Evolutionary conservation across 345 rosid species (phyloP), one percentile per base, ranked within the genome.

Genomic region (Garcia nutans): DNA sequence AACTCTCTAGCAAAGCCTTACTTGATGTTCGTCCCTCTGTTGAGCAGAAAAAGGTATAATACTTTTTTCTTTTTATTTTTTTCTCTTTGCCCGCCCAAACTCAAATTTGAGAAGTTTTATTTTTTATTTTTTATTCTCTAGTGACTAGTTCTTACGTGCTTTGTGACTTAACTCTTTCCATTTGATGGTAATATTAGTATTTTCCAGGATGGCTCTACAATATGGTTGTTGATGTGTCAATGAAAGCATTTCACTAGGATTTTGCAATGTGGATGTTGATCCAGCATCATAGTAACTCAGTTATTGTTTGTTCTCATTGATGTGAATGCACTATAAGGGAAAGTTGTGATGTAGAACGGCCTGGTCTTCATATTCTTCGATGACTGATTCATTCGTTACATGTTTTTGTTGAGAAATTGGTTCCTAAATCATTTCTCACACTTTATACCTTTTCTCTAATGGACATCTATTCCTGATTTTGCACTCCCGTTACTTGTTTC

Each of bases 21-120:
- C 92, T 92, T 13, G 97, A 95, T 77, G 97, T 91, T 72, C 94
- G 97, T 10, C 97, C 97, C 4, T 85, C 96, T 62, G 74, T 76
- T 50, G 97, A 94, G 80, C 91, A 67, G 41, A 74, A 84, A 68
- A 94, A 94, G 93, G 99, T 90, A 57, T 12, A 73, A 75, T 24
- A 12, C 3, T 49, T 19, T 19, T 68, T 76, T 31, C 0, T 12
- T 8, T 61, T 47, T 13, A 10, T 62, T 10, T 47, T 10, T 45
- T 16, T 3, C 62, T 28, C 17, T 33, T 61, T 56, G 13, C 57
- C 8, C 37, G 24, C 71, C 12, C 50, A 58, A 74, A n/a, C 33
- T 52, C 67, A 67, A 58, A 44, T 68, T 31, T 13, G 23, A 45
- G 16, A 60, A 26, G 13, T 59, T 68, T 17, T 11, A 45, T 3